Conservation (phyloP, 2,329 filamentous ascomycete genomes). For the Fusarium globosum region DNA sequence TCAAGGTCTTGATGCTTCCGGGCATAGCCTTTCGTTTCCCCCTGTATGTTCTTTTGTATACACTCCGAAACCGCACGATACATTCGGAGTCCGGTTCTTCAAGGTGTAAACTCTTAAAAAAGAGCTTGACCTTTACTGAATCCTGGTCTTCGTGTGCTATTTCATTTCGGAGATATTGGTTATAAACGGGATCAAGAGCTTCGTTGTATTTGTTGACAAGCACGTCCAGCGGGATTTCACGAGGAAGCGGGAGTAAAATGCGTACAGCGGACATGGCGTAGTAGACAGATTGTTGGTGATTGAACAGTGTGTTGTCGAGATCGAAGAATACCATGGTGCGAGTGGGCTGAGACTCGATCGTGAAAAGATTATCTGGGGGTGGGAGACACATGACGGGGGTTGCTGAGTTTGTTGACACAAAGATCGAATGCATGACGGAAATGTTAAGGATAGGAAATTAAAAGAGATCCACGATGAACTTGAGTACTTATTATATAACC, state of each 20-base stretch:
- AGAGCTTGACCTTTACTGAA: background rate
- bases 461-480: fast-evolving
- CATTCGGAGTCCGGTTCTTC: background rate
- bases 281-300: background rate
- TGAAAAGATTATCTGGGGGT: fast-evolving
- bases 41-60: slow-evolving; percentile 10
- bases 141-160: background rate
- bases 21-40: background rate
- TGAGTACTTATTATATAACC: fast-evolving
- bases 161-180: background rate
- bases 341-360: fast-evolving
- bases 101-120: background rate
- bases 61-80: background rate
- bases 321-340: background rate
- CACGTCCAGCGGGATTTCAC: background rate
- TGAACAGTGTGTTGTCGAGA: slow-evolving; percentile 19
- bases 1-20: background rate
- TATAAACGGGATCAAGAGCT: slow-evolving; percentile 4
- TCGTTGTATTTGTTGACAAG: background rate
- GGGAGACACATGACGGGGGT: background rate
- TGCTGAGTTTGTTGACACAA: fast-evolving
- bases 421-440: fast-evolving
- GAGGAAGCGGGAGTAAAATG: background rate
- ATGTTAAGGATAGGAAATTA: fast-evolving
- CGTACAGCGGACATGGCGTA: background rate